phyloP scores from a whole-genome alignment of 768 basidiomycete genomes.

The Boletellus sp. region DNA sequence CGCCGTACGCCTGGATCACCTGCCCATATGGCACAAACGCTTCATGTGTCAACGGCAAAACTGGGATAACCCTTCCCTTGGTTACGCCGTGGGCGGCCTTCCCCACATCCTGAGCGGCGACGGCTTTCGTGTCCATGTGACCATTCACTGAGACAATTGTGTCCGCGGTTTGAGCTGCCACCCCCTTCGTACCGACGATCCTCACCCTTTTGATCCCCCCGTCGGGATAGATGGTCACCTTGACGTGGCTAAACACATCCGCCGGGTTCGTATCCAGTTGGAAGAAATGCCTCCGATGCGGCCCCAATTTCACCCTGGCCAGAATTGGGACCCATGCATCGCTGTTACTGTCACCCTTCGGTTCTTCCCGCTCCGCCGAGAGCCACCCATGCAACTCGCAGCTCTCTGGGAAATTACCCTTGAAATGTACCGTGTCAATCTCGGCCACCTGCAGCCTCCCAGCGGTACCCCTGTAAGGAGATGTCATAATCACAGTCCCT shows the following conservation, averaged over 20 bases:
- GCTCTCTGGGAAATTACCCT: conserved; percentile 91
- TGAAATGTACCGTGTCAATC: conserved; percentile 94
- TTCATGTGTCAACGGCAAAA: conserved; percentile 73
- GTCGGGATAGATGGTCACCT: conserved; percentile 88
- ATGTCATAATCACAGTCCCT: background rate
- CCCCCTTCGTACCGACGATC: conserved; percentile 59
- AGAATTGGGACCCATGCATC: conserved; percentile 71
- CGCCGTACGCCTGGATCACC: conserved; percentile 84
- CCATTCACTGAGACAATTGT: conserved; percentile 7
- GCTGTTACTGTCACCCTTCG: conserved; percentile 35
- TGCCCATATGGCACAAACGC: conserved; percentile 87
- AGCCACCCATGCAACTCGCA: conserved; percentile 69
- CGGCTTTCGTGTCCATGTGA: conserved; percentile 1
- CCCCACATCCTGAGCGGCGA: background rate
- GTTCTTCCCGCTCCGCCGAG: conserved; percentile 30
- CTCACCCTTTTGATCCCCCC: conserved; percentile 95
- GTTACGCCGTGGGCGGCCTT: conserved; percentile 7
- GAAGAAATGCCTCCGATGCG: conserved; percentile 88
- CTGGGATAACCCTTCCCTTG: conserved; percentile 39
- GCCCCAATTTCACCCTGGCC: conserved; percentile 74
- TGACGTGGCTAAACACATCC: conserved; percentile 73
- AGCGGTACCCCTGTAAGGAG: conserved; percentile 55
- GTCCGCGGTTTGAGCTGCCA: conserved; percentile 9
- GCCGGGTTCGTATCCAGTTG: conserved; percentile 65
- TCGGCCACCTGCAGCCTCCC: conserved; percentile 75